phyloP scores from a whole-genome alignment of 768 basidiomycete genomes.

The Astraeus odoratus region DNA sequence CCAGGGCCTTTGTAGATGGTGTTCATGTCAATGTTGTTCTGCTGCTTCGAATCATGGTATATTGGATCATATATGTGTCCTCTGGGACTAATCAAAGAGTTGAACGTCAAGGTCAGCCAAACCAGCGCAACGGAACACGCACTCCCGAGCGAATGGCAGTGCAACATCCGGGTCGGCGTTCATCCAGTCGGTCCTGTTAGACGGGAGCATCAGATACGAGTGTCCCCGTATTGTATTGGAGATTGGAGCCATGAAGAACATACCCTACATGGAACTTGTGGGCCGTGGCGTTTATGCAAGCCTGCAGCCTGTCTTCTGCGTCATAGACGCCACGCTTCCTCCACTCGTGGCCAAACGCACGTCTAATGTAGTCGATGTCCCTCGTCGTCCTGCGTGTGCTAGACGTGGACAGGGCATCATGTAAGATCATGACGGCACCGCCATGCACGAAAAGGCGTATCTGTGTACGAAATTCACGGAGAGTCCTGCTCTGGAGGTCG shows the following conservation, averaged over 20 bases:
- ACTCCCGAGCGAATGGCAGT: slow-evolving; percentile 60
- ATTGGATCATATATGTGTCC: slow-evolving; percentile 51
- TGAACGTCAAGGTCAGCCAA: background rate
- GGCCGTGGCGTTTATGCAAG: slow-evolving; percentile 53
- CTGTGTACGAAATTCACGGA: slow-evolving; percentile 39
- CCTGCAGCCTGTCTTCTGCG: slow-evolving; percentile 46
- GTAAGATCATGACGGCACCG: slow-evolving; percentile 69
- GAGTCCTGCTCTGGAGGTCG: slow-evolving; percentile 45
- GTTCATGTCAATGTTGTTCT: slow-evolving; percentile 45
- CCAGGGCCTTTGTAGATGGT: slow-evolving; percentile 54
- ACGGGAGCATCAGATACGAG: background rate
- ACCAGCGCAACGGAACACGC: slow-evolving; percentile 22
- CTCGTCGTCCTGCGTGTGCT: slow-evolving; percentile 47
- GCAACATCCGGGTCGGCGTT: slow-evolving; percentile 69
- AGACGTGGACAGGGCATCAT: slow-evolving; percentile 34
- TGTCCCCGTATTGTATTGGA: slow-evolving; percentile 1
- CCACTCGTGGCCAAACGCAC: slow-evolving; percentile 55
- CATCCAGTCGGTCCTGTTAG: slow-evolving; percentile 56
- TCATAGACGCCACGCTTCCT: slow-evolving; percentile 39
- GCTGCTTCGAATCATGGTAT: slow-evolving; percentile 42
- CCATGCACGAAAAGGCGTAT: slow-evolving; percentile 64
- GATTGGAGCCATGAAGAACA: slow-evolving; percentile 10
- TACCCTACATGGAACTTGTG: slow-evolving; percentile 39
- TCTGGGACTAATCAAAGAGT: slow-evolving; percentile 9
- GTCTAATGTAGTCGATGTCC: slow-evolving; percentile 62